Percentiles rank a stretch among this genome's conserved stretches.
Conservation (phyloP, 306 rosid genomes). For the Hylodesmum podocarpum region DNA sequence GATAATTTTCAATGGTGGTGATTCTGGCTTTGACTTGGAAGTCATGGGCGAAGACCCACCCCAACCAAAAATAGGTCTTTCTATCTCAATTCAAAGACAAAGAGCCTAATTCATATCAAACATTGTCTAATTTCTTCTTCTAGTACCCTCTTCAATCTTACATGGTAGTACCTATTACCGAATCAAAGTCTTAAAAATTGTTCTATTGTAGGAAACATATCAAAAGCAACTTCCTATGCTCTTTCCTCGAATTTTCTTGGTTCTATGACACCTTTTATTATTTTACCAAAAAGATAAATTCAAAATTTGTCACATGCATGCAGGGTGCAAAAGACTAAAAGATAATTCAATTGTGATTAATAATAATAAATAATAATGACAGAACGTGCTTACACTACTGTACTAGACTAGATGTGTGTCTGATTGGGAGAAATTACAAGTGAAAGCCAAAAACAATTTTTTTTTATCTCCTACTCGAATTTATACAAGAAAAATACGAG, state of each 20-base stretch:
- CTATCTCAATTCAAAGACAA: neutral
- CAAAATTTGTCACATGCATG: conserved; percentile 17
- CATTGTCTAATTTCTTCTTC: neutral
- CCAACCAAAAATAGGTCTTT: neutral
- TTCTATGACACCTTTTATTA: neutral
- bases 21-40: conserved; percentile 42
- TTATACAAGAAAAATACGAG: neutral
- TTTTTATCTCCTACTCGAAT: neutral
- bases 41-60: conserved; percentile 38
- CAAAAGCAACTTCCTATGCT: conserved; percentile 13
- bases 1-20: neutral
- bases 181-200: conserved; percentile 34
- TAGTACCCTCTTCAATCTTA: neutral
- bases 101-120: neutral
- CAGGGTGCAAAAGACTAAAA: too few relatives aligned
- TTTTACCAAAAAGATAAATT: neutral
- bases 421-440: neutral
- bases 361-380: neutral
- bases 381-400: neutral
- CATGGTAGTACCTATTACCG: conserved; percentile 14
- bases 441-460: neutral
- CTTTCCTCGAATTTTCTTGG: conserved; percentile 45
- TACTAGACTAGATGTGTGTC: neutral
- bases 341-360: neutral
- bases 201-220: neutral